Evolutionary conservation across 2,329 filamentous ascomycete species (phyloP).

Genomic region (Paraphoma chrysanthemicola): DNA sequence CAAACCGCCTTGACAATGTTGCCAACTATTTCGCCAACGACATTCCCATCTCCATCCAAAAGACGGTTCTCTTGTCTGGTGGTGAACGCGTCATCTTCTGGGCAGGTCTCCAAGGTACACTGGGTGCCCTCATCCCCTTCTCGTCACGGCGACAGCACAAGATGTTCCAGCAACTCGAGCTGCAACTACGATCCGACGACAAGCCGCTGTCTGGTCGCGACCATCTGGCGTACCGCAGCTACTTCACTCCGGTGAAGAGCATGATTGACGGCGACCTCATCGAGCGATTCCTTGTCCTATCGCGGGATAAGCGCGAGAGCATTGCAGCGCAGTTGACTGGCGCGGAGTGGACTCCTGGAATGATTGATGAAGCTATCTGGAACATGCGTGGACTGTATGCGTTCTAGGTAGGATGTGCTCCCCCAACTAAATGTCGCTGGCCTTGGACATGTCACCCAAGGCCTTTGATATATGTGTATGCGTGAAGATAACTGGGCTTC

Average conservation of each 20-base stretch:
- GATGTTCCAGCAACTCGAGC: constrained; percentile 95
- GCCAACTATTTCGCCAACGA: constrained; percentile 91
- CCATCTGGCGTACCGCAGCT: constrained; percentile 93
- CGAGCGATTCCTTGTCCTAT: constrained; percentile 84
- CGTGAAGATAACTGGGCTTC: neutral
- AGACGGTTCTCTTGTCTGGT: constrained; percentile 87
- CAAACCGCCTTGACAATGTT: constrained; percentile 83
- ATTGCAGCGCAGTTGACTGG: constrained; percentile 93
- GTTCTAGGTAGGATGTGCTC: constrained; percentile 28
- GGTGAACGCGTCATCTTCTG: constrained; percentile 91
- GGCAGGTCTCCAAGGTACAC: constrained; percentile 92
- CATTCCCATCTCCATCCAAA: constrained; percentile 87
- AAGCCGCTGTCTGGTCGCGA: constrained; percentile 89
- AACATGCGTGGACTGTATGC: constrained; percentile 46
- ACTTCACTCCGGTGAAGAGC: constrained; percentile 95
- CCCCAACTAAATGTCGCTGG: neutral
- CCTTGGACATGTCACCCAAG: neutral
- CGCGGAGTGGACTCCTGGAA: constrained; percentile 72
- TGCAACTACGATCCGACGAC: constrained; percentile 78
- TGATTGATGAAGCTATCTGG: constrained; percentile 88
- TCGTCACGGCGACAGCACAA: constrained; percentile 90
- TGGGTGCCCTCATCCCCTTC: constrained; percentile 93
- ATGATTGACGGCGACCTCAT: constrained; percentile 97
- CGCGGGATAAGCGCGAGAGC: constrained; percentile 90
- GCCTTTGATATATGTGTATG: neutral